These are phyloP conservation scores for Phytopythium chamaehyphon DNA, from an alignment of 352 stramenopile genomes.

Conservation along the genomic window DNA sequence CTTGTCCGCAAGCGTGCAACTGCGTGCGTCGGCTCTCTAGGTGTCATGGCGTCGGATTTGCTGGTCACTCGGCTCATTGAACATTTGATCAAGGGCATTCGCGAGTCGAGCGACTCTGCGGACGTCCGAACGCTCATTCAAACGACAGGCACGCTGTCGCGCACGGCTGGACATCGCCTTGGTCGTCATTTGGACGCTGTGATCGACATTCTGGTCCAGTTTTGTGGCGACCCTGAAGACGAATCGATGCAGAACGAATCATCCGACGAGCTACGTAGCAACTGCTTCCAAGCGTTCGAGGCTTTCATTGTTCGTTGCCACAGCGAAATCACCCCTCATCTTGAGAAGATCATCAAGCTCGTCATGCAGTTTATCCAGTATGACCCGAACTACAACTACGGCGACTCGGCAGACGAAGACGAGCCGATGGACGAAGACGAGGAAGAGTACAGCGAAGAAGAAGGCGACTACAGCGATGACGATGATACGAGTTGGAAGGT, in stretches of 20 bases:
- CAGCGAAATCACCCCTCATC: constrained; percentile 93
- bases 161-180: constrained; percentile 94
- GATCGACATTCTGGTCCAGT: constrained; percentile 95
- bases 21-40: constrained; percentile 93
- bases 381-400: constrained; percentile 99
- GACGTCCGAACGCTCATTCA: constrained; percentile 94
- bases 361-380: constrained; percentile 95
- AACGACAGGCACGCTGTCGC: constrained; percentile 96
- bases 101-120: constrained; percentile 52
- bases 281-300: constrained; percentile 98
- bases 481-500: constrained; percentile 98
- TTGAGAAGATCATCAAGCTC: constrained; percentile 89
- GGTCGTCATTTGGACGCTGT: constrained; percentile 94
- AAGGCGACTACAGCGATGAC: constrained; percentile 91
- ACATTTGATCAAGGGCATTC: constrained; percentile 89
- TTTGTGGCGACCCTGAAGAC: constrained; percentile 91
- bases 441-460: constrained; percentile 75
- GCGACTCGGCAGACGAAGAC: constrained; percentile 90
- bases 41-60: constrained; percentile 93
- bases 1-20: constrained; percentile 96
- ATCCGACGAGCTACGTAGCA: constrained; percentile 96
- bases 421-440: constrained; percentile 84
- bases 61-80: constrained; percentile 93
- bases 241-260: constrained; percentile 92
- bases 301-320: constrained; percentile 96